A percentile compares a stretch with the other conserved stretches of the same genome.
Conservation (phyloP, 306 rosid genomes). For the Ormosia semicastrata region DNA sequence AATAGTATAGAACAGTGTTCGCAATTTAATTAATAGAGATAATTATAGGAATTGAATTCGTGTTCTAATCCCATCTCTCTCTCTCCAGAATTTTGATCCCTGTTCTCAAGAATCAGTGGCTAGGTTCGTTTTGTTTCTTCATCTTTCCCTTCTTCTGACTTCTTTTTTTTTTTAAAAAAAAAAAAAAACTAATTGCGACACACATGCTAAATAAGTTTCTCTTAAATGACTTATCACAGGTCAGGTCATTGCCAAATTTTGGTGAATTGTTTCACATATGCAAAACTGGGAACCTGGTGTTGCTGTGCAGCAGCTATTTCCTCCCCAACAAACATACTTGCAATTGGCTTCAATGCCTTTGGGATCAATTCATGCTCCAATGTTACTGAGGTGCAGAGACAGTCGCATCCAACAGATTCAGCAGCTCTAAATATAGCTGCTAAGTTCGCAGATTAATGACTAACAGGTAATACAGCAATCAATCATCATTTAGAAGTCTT, state of each 20-base stretch:
- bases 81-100: slow-evolving; percentile 38
- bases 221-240: not conserved
- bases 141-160: too few relatives aligned
- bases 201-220: not conserved
- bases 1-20: too few relatives aligned
- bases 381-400: slow-evolving; percentile 40
- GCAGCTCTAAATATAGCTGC: slow-evolving; percentile 30
- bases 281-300: slow-evolving; percentile 42
- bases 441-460: slow-evolving; percentile 40
- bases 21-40: not conserved
- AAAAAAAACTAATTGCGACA: not conserved
- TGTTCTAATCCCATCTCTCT: not conserved
- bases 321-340: not conserved
- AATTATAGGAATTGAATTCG: not conserved
- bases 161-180: too few relatives aligned
- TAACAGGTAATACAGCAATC: slow-evolving; percentile 14
- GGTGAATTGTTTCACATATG: slow-evolving; percentile 18
- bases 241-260: slow-evolving; percentile 38
- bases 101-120: slow-evolving; percentile 36
- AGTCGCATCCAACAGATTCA: slow-evolving; percentile 24
- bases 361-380: slow-evolving; percentile 11
- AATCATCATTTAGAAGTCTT: slow-evolving; percentile 11
- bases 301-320: slow-evolving; percentile 33
- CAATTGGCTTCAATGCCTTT: too few relatives aligned
- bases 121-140: not conserved